Percentiles rank a stretch among this genome's conserved stretches.
These are phyloP conservation scores for Didymella pinodella DNA, from an alignment of 2,329 filamentous ascomycete species.

Conservation along the genomic window DNA sequence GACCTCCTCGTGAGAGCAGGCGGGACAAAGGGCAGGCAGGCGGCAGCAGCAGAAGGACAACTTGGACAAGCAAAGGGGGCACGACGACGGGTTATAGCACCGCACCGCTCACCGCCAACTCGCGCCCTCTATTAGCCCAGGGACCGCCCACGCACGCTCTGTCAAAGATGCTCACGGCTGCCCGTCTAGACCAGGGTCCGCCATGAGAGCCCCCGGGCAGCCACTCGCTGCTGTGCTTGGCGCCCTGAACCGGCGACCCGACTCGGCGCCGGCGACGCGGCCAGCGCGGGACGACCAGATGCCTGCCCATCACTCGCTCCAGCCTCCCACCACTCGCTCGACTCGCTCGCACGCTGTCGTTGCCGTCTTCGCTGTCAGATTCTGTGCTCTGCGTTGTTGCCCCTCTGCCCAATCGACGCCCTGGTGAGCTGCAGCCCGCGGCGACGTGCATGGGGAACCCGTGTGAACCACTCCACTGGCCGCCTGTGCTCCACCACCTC, in stretches of 20 bases:
- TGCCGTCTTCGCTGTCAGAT: slow-evolving; percentile 26
- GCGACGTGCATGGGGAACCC: slow-evolving; percentile 3
- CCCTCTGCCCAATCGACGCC: slow-evolving; percentile 20
- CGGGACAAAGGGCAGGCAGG: not conserved
- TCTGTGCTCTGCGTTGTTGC: slow-evolving; percentile 5
- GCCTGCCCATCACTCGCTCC: not conserved
- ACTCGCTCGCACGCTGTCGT: too few relatives aligned
- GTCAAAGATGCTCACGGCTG: slow-evolving; percentile 13
- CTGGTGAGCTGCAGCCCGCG: not conserved
- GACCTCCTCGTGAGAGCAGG: slow-evolving; percentile 1
- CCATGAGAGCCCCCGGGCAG: slow-evolving; percentile 9
- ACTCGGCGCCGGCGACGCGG: slow-evolving; percentile 13
- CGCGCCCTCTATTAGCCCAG: slow-evolving; percentile 5
- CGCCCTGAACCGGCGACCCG: slow-evolving; percentile 6
- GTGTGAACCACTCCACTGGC: slow-evolving; percentile 11
- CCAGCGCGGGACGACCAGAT: slow-evolving; percentile 1
- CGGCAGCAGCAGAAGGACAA: not conserved
- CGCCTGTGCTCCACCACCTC: slow-evolving; percentile 5
- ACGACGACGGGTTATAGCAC: slow-evolving; percentile 13
- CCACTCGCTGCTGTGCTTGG: slow-evolving; percentile 9
- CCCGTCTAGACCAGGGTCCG: slow-evolving; percentile 22
- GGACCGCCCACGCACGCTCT: slow-evolving; percentile 14
- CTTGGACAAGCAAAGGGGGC: slow-evolving; percentile 8
- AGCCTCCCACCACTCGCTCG: too few relatives aligned
- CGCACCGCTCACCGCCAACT: slow-evolving; percentile 23